phyloP scores from a whole-genome alignment of 1,284 basidiomycete species.

The Pyrrhoderma lamaoense region DNA sequence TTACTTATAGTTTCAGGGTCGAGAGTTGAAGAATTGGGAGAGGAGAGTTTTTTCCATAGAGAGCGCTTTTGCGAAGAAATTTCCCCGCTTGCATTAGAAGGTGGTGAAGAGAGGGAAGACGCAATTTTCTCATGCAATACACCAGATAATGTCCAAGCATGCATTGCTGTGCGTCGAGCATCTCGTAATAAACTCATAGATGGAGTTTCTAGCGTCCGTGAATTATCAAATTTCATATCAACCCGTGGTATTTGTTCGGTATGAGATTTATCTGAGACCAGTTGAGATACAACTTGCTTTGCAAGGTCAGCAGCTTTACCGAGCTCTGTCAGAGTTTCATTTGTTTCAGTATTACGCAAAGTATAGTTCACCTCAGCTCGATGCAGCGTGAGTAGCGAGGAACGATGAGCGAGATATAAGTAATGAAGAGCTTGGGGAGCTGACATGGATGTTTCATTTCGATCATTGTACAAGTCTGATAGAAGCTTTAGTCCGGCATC shows the following conservation, averaged over 20 bases:
- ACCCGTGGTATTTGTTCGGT: no score
- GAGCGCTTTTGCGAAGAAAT: not conserved
- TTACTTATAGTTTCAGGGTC: not conserved
- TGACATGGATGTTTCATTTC: conserved; percentile 26
- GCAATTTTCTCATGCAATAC: conserved; percentile 36
- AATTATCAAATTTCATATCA: conserved; percentile 21
- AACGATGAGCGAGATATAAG: conserved; percentile 64
- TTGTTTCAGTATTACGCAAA: conserved; percentile 33
- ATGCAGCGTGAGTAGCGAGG: conserved; percentile 67
- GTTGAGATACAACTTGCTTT: conserved; percentile 52
- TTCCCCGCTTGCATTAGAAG: not conserved
- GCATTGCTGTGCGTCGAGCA: conserved; percentile 59
- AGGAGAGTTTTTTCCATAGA: not conserved
- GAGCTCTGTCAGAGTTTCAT: conserved; percentile 17
- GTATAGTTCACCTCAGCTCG: conserved; percentile 70
- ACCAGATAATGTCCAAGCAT: conserved; percentile 58
- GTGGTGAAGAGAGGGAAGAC: conserved; percentile 7
- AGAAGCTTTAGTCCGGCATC: conserved; percentile 62
- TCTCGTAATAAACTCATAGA: conserved; percentile 60
- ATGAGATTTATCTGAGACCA: conserved; percentile 29
- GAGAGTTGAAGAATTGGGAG: not conserved
- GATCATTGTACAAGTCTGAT: conserved; percentile 32
- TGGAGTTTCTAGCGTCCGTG: conserved; percentile 39
- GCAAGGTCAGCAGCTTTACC: conserved; percentile 56
- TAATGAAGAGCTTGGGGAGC: conserved; percentile 58